A percentile compares a stretch with the other conserved stretches of the same genome.
Conservation (phyloP, 2,329 filamentous ascomycete genomes). For the Curvularia sp. region DNA sequence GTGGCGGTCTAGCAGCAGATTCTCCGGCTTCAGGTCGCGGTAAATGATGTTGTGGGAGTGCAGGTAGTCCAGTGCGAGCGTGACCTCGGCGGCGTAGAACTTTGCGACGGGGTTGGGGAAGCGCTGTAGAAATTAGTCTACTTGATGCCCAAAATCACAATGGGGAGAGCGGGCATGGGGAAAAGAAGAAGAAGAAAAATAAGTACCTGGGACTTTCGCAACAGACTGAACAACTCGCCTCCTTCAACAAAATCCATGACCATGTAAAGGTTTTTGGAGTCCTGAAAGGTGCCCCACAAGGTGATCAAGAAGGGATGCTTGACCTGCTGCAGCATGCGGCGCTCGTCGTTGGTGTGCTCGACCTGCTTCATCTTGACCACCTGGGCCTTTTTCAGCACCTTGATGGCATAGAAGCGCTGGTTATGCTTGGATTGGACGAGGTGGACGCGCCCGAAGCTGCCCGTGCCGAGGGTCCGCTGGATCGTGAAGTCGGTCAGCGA, state of each 20-base stretch:
- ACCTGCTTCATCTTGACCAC: constrained; percentile 99
- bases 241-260: constrained; percentile 99
- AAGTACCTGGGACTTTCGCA: constrained; percentile 76
- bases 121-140: constrained; percentile 64
- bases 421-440: constrained; percentile 98
- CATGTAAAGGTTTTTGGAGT: constrained; percentile 96
- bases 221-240: constrained; percentile 92
- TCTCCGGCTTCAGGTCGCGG: constrained; percentile 95
- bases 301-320: constrained; percentile 98
- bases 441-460: constrained; percentile 95
- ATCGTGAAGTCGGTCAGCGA: constrained; percentile 89
- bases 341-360: constrained; percentile 98
- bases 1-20: constrained; percentile 87
- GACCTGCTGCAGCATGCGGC: constrained; percentile 93
- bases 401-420: constrained; percentile 96
- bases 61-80: constrained; percentile 91
- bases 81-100: constrained; percentile 98
- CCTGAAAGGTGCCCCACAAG: constrained; percentile 97
- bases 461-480: constrained; percentile 89
- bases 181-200: neutral
- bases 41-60: constrained; percentile 97
- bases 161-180: neutral
- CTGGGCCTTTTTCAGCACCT: constrained; percentile 97
- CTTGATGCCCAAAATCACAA: neutral
- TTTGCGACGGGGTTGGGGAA: constrained; percentile 99